phyloP scores from a whole-genome alignment of 306 rosid species.

The Citrullus colocynthis region DNA sequence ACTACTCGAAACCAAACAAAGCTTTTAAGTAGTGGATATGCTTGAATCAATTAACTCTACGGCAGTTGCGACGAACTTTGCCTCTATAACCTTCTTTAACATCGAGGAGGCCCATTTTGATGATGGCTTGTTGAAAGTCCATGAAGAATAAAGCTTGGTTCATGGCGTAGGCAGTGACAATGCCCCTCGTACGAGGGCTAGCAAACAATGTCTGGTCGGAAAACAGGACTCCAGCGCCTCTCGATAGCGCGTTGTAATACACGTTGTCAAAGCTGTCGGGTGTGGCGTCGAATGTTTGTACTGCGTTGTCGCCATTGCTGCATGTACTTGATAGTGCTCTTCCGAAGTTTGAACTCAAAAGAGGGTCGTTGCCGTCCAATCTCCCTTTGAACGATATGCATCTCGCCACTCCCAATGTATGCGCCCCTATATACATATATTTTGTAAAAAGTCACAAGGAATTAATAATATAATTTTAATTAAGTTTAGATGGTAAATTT shows the following conservation, averaged over 20 bases:
- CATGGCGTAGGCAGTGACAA: conserved; percentile 46
- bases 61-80: conserved; percentile 49
- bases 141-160: conserved; percentile 63
- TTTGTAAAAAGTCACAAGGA: too few relatives aligned
- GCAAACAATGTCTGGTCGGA: conserved; percentile 53
- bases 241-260: conserved; percentile 35
- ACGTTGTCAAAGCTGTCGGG: conserved; percentile 44
- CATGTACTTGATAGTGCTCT: conserved; percentile 43
- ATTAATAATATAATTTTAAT: too few relatives aligned
- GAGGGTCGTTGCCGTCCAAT: conserved; percentile 22
- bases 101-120: conserved; percentile 60
- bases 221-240: conserved; percentile 40
- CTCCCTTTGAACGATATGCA: conserved; percentile 58
- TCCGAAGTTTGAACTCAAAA: conserved; percentile 39
- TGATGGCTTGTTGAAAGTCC: conserved; percentile 62
- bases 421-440: conserved; percentile 38
- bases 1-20: too few relatives aligned
- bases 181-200: conserved; percentile 28
- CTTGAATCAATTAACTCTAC: conserved; percentile 20
- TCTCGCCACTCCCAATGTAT: conserved; percentile 73
- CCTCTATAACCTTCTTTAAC: conserved; percentile 46
- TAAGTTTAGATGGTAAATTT: background rate
- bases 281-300: conserved; percentile 54
- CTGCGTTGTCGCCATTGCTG: conserved; percentile 37
- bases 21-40: too few relatives aligned